Conservation (phyloP, 805 yeast species). For the Metschnikowia orientalis region DNA sequence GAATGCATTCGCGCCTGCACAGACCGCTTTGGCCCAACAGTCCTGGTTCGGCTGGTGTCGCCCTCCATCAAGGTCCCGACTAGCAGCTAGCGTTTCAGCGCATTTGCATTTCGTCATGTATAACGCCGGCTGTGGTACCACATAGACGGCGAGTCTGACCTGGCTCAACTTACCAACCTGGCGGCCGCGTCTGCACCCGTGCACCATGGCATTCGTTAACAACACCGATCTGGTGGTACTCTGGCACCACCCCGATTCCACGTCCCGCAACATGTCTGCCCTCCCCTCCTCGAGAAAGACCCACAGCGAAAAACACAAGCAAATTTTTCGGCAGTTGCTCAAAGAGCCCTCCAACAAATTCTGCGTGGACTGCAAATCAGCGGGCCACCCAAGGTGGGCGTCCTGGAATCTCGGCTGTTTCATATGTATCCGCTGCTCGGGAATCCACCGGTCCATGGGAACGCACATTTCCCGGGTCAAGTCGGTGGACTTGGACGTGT, state of each 20-base stretch:
- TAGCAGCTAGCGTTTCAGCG: too few relatives aligned
- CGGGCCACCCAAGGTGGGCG: conserved; percentile 96
- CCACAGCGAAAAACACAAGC: conserved; percentile 55
- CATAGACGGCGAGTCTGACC: neutral
- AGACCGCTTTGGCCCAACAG: too few relatives aligned
- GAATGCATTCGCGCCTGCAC: too few relatives aligned
- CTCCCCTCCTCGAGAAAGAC: conserved; percentile 43
- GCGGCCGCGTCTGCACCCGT: conserved; percentile 8
- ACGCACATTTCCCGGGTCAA: conserved; percentile 92
- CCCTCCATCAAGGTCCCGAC: too few relatives aligned
- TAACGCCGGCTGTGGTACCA: too few relatives aligned
- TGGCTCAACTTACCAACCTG: neutral
- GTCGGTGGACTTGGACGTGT: conserved; percentile 89
- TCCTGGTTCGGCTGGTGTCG: too few relatives aligned
- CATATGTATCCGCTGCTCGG: conserved; percentile 91
- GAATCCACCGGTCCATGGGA: conserved; percentile 92
- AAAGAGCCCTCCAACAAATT: conserved; percentile 70
- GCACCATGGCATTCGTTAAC: conserved; percentile 1
- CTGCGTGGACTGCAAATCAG: conserved; percentile 90
- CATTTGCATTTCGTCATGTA: too few relatives aligned
- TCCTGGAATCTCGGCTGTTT: conserved; percentile 94
- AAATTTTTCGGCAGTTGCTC: conserved; percentile 68
- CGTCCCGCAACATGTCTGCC: conserved; percentile 20
- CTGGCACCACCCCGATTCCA: neutral
- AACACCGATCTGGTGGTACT: conserved; percentile 1